Conservation (phyloP, 768 basidiomycete species). For the Auricularia auricula-judae region DNA sequence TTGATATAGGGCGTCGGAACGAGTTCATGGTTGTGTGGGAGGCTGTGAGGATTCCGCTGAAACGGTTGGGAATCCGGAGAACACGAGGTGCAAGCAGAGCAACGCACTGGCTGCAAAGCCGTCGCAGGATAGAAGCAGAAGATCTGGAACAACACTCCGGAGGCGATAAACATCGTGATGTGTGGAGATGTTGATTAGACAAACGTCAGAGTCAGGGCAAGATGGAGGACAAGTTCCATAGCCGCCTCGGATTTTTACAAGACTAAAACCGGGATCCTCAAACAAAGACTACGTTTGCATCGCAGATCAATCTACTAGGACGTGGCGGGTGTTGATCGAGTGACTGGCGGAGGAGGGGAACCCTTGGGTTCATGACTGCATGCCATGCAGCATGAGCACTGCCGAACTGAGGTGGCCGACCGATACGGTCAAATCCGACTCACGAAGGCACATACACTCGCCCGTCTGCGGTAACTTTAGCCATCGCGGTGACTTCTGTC, state of each 20-base stretch:
- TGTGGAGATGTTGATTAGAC: too few relatives aligned
- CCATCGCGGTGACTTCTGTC: conserved; percentile 56
- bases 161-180: too few relatives aligned
- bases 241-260: too few relatives aligned
- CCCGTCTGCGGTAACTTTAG: conserved; percentile 30
- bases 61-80: not conserved
- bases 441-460: not conserved
- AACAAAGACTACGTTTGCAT: too few relatives aligned
- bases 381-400: not conserved
- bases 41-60: not conserved
- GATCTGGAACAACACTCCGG: too few relatives aligned
- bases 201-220: too few relatives aligned
- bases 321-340: not conserved
- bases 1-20: not conserved
- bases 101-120: too few relatives aligned
- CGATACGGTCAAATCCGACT: not conserved
- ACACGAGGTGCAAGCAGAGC: too few relatives aligned
- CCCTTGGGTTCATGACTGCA: not conserved
- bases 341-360: not conserved
- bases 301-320: not conserved
- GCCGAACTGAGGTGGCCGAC: not conserved
- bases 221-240: too few relatives aligned
- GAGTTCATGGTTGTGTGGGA: not conserved
- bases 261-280: too few relatives aligned
- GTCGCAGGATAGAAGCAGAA: too few relatives aligned